A percentile compares a stretch with the other conserved stretches of the same genome.
Evolutionary conservation across 108 stramenopile species (phyloP).

Genomic region (Skeletonema menzelii): DNA sequence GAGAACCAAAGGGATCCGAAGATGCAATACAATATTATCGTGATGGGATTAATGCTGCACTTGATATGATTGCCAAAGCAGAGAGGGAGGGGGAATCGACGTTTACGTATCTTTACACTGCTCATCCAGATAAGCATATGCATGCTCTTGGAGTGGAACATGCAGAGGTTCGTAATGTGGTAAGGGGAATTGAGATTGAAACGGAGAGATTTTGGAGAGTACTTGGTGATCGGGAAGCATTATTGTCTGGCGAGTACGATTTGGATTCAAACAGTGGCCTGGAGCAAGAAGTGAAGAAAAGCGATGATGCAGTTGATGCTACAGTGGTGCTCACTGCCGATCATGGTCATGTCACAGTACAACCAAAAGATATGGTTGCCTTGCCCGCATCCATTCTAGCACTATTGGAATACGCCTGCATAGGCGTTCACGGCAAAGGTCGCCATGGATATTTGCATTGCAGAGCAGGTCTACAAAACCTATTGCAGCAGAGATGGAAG

Average conservation of each 20-base stretch:
- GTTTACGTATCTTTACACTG: constrained; percentile 35
- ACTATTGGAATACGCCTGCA: constrained; percentile 26
- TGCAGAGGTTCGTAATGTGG: constrained; percentile 29
- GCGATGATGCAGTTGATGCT: constrained; percentile 8
- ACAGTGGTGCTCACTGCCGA: constrained; percentile 32
- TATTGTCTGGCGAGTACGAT: constrained; percentile 14
- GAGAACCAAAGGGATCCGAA: constrained; percentile 18
- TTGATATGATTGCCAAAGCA: constrained; percentile 18
- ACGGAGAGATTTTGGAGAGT: constrained; percentile 31
- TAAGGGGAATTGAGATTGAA: constrained; percentile 28
- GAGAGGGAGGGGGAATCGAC: constrained; percentile 16
- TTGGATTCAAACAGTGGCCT: not conserved
- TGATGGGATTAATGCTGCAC: constrained; percentile 25
- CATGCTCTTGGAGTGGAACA: constrained; percentile 42
- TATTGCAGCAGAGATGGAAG: constrained; percentile 17
- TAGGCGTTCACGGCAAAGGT: constrained; percentile 32
- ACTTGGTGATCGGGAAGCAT: constrained; percentile 22
- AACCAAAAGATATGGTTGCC: constrained; percentile 24
- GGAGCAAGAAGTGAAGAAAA: not conserved
- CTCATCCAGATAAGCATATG: constrained; percentile 46
- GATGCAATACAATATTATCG: constrained; percentile 33
- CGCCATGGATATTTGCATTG: constrained; percentile 35
- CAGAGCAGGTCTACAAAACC: constrained; percentile 19
- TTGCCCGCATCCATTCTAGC: constrained; percentile 19
- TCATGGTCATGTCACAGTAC: constrained; percentile 38